A percentile compares a stretch with the other conserved stretches of the same genome.
phyloP scores from a whole-genome alignment of 1,139 yeast genomes.

The Tardiomyces depauwii region DNA sequence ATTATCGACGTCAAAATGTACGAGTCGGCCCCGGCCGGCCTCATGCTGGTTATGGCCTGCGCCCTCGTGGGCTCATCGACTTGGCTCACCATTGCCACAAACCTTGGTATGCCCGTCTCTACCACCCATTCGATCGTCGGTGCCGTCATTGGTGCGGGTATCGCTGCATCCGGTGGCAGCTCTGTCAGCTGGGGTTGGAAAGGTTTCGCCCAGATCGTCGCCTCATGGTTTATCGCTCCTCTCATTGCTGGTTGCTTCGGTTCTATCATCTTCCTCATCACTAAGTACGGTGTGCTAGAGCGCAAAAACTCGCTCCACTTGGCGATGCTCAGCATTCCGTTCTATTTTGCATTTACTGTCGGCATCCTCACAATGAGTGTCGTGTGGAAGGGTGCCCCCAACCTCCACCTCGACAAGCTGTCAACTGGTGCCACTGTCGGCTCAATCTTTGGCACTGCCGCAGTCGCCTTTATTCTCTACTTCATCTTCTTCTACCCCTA shows the following conservation, averaged over 20 bases:
- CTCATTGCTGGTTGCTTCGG: constrained; percentile 55
- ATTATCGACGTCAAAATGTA: constrained; percentile 45
- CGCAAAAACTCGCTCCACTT: constrained; percentile 41
- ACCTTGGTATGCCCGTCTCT: constrained; percentile 63
- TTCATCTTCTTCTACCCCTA: constrained; percentile 49
- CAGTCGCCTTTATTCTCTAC: constrained; percentile 41
- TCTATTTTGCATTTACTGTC: constrained; percentile 50
- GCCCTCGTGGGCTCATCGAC: constrained; percentile 66
- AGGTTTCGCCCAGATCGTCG: constrained; percentile 62
- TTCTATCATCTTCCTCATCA: constrained; percentile 43
- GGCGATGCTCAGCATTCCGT: constrained; percentile 49
- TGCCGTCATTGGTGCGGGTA: constrained; percentile 63
- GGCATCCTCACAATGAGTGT: constrained; percentile 50
- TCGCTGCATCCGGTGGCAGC: constrained; percentile 54
- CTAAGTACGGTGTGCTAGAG: constrained; percentile 54
- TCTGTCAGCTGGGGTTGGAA: constrained; percentile 66
- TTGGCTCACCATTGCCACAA: constrained; percentile 62
- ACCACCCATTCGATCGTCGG: constrained; percentile 76
- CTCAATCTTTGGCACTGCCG: constrained; percentile 54
- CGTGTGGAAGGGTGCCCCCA: constrained; percentile 43
- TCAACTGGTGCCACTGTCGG: constrained; percentile 41
- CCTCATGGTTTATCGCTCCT: constrained; percentile 82
- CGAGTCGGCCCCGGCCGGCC: constrained; percentile 48
- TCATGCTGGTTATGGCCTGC: constrained; percentile 66
- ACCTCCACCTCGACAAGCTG: constrained; percentile 42